Evolutionary conservation across 805 yeast species (phyloP).

Genomic region (Ogataea salicorniae): DNA sequence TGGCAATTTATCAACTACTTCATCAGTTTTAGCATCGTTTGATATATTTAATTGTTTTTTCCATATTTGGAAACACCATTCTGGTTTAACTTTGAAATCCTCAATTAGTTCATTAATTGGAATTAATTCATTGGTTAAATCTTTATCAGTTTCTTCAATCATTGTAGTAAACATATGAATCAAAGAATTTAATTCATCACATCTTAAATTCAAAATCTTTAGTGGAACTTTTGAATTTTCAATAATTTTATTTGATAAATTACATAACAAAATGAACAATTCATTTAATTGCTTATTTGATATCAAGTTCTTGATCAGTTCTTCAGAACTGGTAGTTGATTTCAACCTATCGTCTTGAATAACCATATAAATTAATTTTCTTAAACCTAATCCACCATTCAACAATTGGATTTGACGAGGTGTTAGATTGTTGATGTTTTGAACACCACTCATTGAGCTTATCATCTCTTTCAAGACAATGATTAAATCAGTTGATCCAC

Average conservation of each 20-base stretch:
- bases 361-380: constrained; percentile 47
- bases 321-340: constrained; percentile 41
- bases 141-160: constrained; percentile 44
- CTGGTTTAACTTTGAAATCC: constrained; percentile 42
- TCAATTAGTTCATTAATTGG: constrained; percentile 37
- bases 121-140: constrained; percentile 33
- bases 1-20: constrained; percentile 13
- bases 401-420: constrained; percentile 58
- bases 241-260: constrained; percentile 37
- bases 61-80: constrained; percentile 80
- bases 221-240: constrained; percentile 39
- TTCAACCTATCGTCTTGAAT: constrained; percentile 56
- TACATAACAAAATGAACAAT: constrained; percentile 58
- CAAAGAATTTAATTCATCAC: constrained; percentile 68
- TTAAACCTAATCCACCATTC: constrained; percentile 58
- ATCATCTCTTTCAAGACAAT: constrained; percentile 65
- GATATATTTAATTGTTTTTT: constrained; percentile 38
- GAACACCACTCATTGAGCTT: constrained; percentile 74
- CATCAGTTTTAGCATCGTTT: constrained; percentile 5
- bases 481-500: constrained; percentile 53
- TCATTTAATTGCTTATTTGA: constrained; percentile 49
- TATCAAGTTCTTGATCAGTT: constrained; percentile 43
- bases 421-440: constrained; percentile 61
- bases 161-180: constrained; percentile 60
- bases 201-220: constrained; percentile 65